Evolutionary conservation across 2,329 filamentous ascomycete species (phyloP).

Genomic region (Thelonectria olida): DNA sequence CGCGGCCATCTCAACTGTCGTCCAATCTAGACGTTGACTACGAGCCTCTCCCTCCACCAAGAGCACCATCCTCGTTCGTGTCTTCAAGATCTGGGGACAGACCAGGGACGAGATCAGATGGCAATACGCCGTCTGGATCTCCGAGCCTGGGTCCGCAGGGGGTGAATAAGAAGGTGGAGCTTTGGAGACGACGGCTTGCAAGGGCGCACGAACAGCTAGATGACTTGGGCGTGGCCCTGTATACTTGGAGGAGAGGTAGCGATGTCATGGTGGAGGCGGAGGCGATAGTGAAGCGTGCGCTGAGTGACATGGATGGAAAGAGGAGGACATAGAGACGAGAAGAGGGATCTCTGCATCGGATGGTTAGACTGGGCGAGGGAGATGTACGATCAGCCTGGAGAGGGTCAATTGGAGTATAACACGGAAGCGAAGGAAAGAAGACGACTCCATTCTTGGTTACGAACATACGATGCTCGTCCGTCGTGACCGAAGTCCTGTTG

Average conservation of each 20-base stretch:
- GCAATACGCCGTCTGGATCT: slow-evolving; percentile 46
- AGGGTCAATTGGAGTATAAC: no score
- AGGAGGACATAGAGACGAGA: slow-evolving; percentile 18
- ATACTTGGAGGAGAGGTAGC: slow-evolving; percentile 77
- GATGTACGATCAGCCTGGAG: no score
- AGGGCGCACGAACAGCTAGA: slow-evolving; percentile 71
- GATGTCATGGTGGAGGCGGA: slow-evolving; percentile 76
- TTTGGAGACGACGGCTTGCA: slow-evolving; percentile 76
- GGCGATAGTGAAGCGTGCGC: slow-evolving; percentile 67
- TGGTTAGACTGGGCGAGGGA: no score
- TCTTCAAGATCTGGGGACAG: slow-evolving; percentile 39
- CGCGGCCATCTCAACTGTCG: slow-evolving; percentile 43
- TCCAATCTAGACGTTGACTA: slow-evolving; percentile 54
- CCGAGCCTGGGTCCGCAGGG: slow-evolving; percentile 46
- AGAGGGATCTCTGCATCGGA: neutral
- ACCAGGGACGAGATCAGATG: slow-evolving; percentile 43
- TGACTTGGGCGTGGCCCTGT: slow-evolving; percentile 71
- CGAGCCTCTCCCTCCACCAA: slow-evolving; percentile 50
- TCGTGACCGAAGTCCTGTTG: no score
- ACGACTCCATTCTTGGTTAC: no score
- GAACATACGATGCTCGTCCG: no score
- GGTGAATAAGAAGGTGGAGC: slow-evolving; percentile 73
- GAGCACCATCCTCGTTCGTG: slow-evolving; percentile 32
- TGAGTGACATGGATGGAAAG: slow-evolving; percentile 53
- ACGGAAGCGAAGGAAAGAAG: no score